Evolutionary conservation across 202 grass and related monocot genomes (phyloP).

Genomic region (Saccharum hybrid): DNA sequence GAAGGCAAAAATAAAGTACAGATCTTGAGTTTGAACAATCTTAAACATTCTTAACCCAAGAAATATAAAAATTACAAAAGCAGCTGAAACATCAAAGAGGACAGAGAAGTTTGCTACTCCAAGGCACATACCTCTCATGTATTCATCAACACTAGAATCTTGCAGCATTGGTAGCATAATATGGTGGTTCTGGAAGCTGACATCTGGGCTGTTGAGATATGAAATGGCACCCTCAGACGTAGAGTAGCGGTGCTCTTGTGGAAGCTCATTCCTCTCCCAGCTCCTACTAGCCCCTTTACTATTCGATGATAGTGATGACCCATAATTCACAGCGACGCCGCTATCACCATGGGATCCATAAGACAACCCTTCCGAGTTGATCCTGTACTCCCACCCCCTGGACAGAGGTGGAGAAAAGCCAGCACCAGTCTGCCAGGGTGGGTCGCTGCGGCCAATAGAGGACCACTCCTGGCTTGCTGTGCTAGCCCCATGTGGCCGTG

Average conservation of each 20-base stretch:
- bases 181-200: constrained; percentile 66
- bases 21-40: background rate
- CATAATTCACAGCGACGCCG: constrained; percentile 51
- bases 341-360: constrained; percentile 63
- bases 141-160: constrained; percentile 53
- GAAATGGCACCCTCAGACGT: constrained; percentile 62
- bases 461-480: constrained; percentile 74
- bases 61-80: background rate
- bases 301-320: constrained; percentile 67
- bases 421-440: constrained; percentile 55
- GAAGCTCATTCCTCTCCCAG: constrained; percentile 64
- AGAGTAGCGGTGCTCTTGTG: constrained; percentile 52
- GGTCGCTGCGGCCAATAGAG: constrained; percentile 53
- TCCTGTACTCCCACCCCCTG: constrained; percentile 59
- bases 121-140: constrained; percentile 60
- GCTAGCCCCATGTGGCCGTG: constrained; percentile 63
- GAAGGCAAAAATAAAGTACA: background rate
- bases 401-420: constrained; percentile 68
- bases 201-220: constrained; percentile 67
- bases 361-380: constrained; percentile 62
- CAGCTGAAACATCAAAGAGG: constrained; percentile 3
- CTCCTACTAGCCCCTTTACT: constrained; percentile 68
- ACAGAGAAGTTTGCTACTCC: constrained; percentile 6
- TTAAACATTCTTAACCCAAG: constrained; percentile 9
- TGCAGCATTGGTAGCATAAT: constrained; percentile 43